Conservation (phyloP, 2,329 filamentous ascomycete species). For the Pseudogymnoascus sp. region DNA sequence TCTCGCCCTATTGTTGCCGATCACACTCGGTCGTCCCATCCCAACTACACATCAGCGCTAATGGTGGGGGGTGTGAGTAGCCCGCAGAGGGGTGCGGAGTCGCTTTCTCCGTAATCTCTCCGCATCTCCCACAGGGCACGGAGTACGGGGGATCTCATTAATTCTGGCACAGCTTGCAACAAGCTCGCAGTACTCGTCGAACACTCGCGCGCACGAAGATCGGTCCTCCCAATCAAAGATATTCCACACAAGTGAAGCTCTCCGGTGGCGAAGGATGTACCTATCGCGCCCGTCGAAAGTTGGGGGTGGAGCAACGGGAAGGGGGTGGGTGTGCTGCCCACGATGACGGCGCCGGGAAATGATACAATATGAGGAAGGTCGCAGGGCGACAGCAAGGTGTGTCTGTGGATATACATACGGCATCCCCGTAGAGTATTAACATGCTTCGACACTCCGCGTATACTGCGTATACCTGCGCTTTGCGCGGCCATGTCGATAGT, state of each 20-base stretch:
- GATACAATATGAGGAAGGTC: background rate
- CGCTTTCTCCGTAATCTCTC: conserved; percentile 4
- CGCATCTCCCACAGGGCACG: background rate
- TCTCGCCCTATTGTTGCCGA: background rate
- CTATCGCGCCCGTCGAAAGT: background rate
- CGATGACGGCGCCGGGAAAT: background rate
- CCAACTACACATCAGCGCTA: background rate
- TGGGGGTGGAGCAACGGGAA: background rate
- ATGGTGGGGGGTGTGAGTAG: background rate
- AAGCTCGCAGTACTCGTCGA: background rate
- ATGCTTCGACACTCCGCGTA: background rate
- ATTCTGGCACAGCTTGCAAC: background rate
- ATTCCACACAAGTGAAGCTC: background rate
- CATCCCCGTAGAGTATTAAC: background rate
- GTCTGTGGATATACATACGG: background rate
- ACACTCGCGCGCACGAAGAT: background rate
- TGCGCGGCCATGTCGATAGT: background rate
- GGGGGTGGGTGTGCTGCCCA: background rate
- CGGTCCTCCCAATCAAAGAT: background rate
- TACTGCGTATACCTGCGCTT: background rate
- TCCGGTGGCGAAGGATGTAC: background rate
- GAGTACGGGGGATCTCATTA: background rate
- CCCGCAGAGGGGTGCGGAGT: background rate
- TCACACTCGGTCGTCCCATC: background rate
- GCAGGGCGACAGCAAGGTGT: background rate